These are phyloP conservation scores for Ascochyta lentis DNA, from an alignment of 2,329 filamentous ascomycete genomes.

Conservation along the genomic window DNA sequence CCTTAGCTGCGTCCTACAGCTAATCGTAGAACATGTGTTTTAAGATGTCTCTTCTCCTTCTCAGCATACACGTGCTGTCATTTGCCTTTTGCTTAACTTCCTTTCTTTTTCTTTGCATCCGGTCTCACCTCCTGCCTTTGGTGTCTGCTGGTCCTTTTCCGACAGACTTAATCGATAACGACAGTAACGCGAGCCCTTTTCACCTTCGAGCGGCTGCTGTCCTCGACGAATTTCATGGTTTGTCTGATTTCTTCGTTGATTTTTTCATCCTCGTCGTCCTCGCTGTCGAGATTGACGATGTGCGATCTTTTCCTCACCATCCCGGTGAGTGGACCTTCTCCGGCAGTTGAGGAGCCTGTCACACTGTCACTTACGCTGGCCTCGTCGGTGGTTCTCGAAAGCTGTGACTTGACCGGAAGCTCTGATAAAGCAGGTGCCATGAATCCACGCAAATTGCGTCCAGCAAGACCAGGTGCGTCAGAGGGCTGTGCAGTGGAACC, in stretches of 20 bases:
- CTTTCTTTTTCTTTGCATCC: not conserved
- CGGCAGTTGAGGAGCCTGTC: not conserved
- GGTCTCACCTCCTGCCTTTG: not conserved
- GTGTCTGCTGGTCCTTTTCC: not conserved
- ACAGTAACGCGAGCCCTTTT: slow-evolving; percentile 32
- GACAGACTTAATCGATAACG: slow-evolving; percentile 24
- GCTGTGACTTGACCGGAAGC: slow-evolving; percentile 7
- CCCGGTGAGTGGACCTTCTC: not conserved
- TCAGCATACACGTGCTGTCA: not conserved
- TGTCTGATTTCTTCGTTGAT: slow-evolving; percentile 22
- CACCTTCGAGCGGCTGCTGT: not conserved
- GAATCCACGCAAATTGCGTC: slow-evolving; percentile 21
- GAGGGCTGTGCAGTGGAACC: not conserved
- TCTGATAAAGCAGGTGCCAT: slow-evolving; percentile 25
- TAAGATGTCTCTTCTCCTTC: not conserved
- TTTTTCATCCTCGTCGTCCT: slow-evolving; percentile 26
- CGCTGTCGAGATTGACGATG: slow-evolving; percentile 20
- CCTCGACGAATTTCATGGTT: slow-evolving; percentile 18
- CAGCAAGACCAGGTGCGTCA: not conserved
- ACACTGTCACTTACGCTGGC: slow-evolving; percentile 1
- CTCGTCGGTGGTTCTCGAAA: not conserved
- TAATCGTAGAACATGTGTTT: not conserved
- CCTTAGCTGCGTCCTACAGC: not conserved
- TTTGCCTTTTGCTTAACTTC: not conserved
- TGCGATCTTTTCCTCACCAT: slow-evolving; percentile 18